phyloP scores from a whole-genome alignment of 73 alveolate species.

The Paramecium bursaria region DNA sequence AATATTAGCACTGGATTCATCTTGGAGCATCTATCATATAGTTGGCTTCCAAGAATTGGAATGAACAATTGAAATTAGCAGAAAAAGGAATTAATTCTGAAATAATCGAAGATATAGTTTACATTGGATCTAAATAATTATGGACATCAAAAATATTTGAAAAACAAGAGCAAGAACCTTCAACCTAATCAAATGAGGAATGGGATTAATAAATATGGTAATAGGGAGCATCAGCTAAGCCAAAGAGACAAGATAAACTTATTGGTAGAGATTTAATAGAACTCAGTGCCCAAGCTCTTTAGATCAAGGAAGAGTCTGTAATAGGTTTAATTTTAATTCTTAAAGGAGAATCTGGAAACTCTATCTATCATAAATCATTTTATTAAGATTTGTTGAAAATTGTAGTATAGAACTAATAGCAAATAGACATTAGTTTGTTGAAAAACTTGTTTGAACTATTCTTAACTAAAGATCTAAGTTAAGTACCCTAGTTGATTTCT shows the following conservation, averaged over 20 bases:
- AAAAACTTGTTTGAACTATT: no score
- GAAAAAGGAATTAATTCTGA: neutral
- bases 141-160: conserved; percentile 38
- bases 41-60: conserved; percentile 29
- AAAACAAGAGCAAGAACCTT: neutral
- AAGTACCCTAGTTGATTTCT: no score
- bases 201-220: conserved; percentile 21
- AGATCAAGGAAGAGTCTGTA: neutral
- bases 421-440: no score
- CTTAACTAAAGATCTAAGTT: no score
- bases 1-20: no score
- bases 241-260: conserved; percentile 18
- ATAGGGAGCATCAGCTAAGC: neutral
- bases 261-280: conserved; percentile 39
- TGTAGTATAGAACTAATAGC: neutral
- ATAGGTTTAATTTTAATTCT: conserved; percentile 21
- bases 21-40: conserved; percentile 9
- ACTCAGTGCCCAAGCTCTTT: neutral
- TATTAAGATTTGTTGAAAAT: conserved; percentile 29
- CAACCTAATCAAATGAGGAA: neutral
- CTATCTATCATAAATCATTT: conserved; percentile 2
- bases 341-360: neutral
- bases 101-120: neutral
- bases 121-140: neutral
- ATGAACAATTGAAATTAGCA: neutral